Evolutionary conservation across 2,329 filamentous ascomycete genomes (phyloP).

Genomic region (Lasiodiplodia citricola): DNA sequence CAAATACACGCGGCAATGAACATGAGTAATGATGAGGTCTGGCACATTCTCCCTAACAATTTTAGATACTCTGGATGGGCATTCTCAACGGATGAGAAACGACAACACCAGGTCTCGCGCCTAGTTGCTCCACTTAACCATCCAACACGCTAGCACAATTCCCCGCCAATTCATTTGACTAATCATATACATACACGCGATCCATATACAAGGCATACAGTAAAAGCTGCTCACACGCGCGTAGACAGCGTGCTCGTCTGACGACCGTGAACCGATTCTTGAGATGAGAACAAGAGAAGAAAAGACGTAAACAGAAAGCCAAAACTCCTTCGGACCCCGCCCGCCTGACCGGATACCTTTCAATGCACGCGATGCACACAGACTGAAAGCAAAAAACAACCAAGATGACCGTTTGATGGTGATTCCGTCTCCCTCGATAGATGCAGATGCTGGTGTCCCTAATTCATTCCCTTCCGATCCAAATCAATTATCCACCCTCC

Average conservation of each 20-base stretch:
- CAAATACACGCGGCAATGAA: no score
- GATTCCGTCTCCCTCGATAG: neutral
- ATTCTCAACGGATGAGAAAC: neutral
- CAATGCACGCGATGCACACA: constrained; percentile 17
- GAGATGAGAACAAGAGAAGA: neutral
- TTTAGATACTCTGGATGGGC: no score
- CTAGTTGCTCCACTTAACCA: neutral
- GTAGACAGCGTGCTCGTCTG: neutral
- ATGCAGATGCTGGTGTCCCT: constrained; percentile 12
- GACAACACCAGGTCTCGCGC: neutral
- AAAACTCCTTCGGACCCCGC: neutral
- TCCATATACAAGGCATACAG: neutral
- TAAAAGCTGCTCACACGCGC: neutral
- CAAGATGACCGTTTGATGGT: neutral
- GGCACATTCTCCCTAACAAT: no score
- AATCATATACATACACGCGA: neutral
- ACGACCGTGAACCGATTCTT: neutral
- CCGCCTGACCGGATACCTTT: neutral
- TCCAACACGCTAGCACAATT: neutral
- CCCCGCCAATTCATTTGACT: neutral
- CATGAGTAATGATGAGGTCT: no score
- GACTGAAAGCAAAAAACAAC: neutral
- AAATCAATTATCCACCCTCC: neutral
- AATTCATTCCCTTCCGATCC: neutral
- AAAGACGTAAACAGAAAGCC: neutral